Evolutionary conservation across 2,329 filamentous ascomycete genomes (phyloP).

Genomic region (Didymella pomorum): DNA sequence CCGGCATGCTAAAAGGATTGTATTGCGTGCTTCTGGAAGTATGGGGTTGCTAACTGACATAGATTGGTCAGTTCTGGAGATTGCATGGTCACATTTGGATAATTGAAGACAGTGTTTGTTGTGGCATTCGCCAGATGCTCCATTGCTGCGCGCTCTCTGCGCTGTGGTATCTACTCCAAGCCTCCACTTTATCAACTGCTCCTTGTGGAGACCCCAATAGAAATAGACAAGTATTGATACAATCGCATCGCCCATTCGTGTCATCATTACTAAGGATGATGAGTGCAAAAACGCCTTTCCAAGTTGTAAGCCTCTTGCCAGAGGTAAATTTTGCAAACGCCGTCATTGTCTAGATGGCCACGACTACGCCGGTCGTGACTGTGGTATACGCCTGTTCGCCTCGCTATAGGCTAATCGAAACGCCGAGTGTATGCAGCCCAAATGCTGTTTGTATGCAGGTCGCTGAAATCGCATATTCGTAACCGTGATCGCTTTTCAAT

Average conservation of each 20-base stretch:
- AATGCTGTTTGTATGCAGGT: conserved; percentile 45
- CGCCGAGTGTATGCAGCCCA: conserved; percentile 47
- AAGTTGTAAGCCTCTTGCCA: conserved; percentile 27
- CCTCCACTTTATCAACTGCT: conserved; percentile 15
- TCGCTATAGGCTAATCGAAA: conserved; percentile 39
- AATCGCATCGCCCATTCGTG: conserved; percentile 25
- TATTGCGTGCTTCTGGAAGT: conserved; percentile 13
- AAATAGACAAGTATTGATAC: conserved; percentile 30
- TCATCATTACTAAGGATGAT: conserved; percentile 32
- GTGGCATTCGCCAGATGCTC: conserved; percentile 23
- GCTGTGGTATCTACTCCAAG: conserved; percentile 33
- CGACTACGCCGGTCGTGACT: conserved; percentile 38
- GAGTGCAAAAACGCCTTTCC: conserved; percentile 31
- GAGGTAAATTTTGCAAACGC: conserved; percentile 36
- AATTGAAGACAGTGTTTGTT: neutral
- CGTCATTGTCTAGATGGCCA: conserved; percentile 35
- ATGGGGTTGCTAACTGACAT: neutral
- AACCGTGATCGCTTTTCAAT: conserved; percentile 40
- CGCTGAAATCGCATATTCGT: conserved; percentile 46
- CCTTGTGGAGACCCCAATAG: conserved; percentile 15
- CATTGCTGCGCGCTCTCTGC: conserved; percentile 28
- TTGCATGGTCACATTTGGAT: neutral
- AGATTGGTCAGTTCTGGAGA: neutral
- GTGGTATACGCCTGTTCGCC: conserved; percentile 45
- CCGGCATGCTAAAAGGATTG: neutral